Base-by-base conservation (phyloP, 768 basidiomycete genomes). In the Kwoniella pini region DNA sequence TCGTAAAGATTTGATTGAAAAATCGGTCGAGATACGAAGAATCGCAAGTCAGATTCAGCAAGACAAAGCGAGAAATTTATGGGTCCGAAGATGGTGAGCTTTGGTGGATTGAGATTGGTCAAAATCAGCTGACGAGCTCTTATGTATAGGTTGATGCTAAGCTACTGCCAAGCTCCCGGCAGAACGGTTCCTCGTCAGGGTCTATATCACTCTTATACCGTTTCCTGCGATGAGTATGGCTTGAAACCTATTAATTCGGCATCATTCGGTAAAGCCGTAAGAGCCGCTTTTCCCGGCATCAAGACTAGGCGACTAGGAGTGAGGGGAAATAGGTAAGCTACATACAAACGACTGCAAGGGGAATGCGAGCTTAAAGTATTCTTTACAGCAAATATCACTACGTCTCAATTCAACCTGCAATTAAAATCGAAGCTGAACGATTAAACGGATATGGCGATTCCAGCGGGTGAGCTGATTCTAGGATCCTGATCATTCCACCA, bases 181-280 rank as follows among this genome's bases (percentile, higher is more conserved):
- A 43, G 48, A 33, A 93, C 93, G 77, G 92, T 94, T 33, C 90
- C 92, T 44, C 86, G 92, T 53, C 92, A 95, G 75, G 92, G 91
- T 5, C 85, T 96, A 51, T 96, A 94, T 80, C 90, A 91, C 76
- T 94, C 91, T 31, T 96, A 94, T 80, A 85, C 88, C 63, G 83
- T 90, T 55, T 87, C 93, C 57, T 93, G 90, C 79, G 90, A 92
- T 80, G 88, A 91, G 79, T 91, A 93, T 80, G 88, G 89, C 52
- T 89, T 93, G 62, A 90, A 89, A 53, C 90, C 94, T 74, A 91
- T 95, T 82, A 96, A 94, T 82, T 91, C 92, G 36, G 93, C 93
- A 67, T 92, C 92, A 1, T 84, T 96, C 70, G 93, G 93, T 63
- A 96, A 96, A 79, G 91, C 92, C 45, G 92, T 96, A 74, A 84